Conservation (phyloP, 306 rosid species). For the Cercis canadensis region DNA sequence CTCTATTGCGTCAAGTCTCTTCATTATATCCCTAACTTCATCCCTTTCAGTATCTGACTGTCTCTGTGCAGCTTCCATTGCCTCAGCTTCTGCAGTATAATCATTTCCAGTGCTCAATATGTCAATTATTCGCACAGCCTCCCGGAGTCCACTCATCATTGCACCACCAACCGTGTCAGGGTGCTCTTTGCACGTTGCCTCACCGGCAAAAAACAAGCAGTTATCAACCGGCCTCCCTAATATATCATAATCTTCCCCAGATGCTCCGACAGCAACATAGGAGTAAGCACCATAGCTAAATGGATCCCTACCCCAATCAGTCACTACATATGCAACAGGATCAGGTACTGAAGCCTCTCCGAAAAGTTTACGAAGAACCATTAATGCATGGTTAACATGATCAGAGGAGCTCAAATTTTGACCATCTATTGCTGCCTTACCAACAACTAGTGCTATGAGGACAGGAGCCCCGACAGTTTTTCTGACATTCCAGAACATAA, state of each 20-base stretch:
- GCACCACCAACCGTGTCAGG: slow-evolving; percentile 99
- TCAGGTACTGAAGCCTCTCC: slow-evolving; percentile 89
- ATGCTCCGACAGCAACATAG: slow-evolving; percentile 94
- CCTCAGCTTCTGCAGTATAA: slow-evolving; percentile 90
- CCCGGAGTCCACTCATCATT: slow-evolving; percentile 98
- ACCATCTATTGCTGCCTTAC: slow-evolving; percentile 94
- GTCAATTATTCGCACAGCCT: slow-evolving; percentile 94
- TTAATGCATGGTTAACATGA: slow-evolving; percentile 85
- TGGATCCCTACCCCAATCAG: slow-evolving; percentile 99
- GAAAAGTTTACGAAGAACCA: slow-evolving; percentile 93
- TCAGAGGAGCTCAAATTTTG: slow-evolving; percentile 71
- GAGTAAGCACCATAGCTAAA: slow-evolving; percentile 97
- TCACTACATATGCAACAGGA: slow-evolving; percentile 91
- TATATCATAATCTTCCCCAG: slow-evolving; percentile 97
- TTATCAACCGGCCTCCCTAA: slow-evolving; percentile 89
- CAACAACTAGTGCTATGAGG: slow-evolving; percentile 95
- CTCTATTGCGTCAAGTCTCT: slow-evolving; percentile 84
- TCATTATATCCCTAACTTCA: slow-evolving; percentile 93
- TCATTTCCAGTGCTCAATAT: slow-evolving; percentile 81
- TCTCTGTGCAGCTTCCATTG: slow-evolving; percentile 82
- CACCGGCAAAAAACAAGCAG: slow-evolving; percentile 98
- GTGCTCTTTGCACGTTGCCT: slow-evolving; percentile 99
- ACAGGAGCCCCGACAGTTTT: slow-evolving; percentile 99
- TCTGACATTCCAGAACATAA: slow-evolving; percentile 98
- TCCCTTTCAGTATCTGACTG: slow-evolving; percentile 87